These are phyloP conservation scores for Cyphellophora europaea DNA, from an alignment of 2,329 filamentous ascomycete genomes.

Conservation along the genomic window DNA sequence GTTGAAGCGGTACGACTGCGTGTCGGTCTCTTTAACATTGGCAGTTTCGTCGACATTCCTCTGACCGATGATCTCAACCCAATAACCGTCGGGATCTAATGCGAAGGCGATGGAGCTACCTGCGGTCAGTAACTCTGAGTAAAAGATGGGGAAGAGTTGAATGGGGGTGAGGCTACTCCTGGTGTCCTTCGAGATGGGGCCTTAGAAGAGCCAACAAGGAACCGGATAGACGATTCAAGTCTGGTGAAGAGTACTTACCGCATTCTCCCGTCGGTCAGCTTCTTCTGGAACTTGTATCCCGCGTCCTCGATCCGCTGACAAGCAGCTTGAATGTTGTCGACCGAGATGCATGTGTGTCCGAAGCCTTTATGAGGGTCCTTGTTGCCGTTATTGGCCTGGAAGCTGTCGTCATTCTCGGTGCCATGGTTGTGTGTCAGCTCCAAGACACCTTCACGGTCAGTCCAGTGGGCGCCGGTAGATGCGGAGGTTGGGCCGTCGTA, in stretches of 20 bases:
- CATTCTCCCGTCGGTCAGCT: conserved; percentile 80
- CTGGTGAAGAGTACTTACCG: too few relatives aligned
- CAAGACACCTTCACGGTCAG: conserved; percentile 78
- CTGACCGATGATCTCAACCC: conserved; percentile 52
- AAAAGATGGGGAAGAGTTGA: too few relatives aligned
- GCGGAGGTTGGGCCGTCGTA: conserved; percentile 69
- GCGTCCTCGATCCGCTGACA: conserved; percentile 84
- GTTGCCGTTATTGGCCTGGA: conserved; percentile 80
- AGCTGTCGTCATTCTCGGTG: conserved; percentile 74
- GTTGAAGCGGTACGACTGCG: conserved; percentile 59
- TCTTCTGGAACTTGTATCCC: conserved; percentile 93
- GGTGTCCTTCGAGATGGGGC: too few relatives aligned
- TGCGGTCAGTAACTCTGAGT: too few relatives aligned
- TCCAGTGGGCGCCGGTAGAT: conserved; percentile 65
- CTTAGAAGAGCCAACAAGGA: too few relatives aligned
- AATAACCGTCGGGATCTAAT: conserved; percentile 79
- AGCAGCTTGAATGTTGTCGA: conserved; percentile 78
- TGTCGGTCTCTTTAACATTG: conserved; percentile 61
- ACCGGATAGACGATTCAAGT: too few relatives aligned
- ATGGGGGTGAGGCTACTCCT: too few relatives aligned
- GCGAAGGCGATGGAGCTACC: conserved; percentile 84
- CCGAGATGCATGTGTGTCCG: conserved; percentile 76
- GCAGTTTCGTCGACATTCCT: conserved; percentile 64
- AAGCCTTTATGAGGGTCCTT: conserved; percentile 79
- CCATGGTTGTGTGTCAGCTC: conserved; percentile 82